phyloP scores from a whole-genome alignment of 2,329 filamentous ascomycete species.

The Neopestalotiopsis clavispora region DNA sequence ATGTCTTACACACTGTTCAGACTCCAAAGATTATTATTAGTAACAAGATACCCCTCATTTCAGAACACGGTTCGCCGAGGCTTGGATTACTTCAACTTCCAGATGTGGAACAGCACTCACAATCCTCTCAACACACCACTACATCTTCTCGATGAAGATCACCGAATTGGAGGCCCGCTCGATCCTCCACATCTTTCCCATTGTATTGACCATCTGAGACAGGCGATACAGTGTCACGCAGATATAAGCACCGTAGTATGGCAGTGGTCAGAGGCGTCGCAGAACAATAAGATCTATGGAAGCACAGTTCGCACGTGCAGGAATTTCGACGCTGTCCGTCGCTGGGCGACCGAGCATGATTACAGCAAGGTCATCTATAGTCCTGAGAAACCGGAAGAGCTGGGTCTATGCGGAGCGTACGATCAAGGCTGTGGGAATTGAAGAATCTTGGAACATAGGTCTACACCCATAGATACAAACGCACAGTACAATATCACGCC shows the following conservation, averaged over 20 bases:
- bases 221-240: neutral
- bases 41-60: neutral
- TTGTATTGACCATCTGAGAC: neutral
- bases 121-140: constrained; percentile 5
- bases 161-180: neutral
- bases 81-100: constrained; percentile 10
- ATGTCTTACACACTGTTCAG: neutral
- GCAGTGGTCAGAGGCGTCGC: neutral
- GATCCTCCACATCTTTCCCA: neutral
- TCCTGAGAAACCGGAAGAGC: constrained; percentile 2
- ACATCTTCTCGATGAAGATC: neutral
- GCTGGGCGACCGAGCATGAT: neutral
- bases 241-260: neutral
- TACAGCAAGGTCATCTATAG: neutral
- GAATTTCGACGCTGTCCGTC: neutral
- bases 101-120: constrained; percentile 6
- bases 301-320: neutral
- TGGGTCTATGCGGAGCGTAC: constrained; percentile 4
- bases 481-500: too few relatives aligned
- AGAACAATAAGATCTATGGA: neutral
- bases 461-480: too few relatives aligned
- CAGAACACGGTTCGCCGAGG: neutral
- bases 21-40: neutral
- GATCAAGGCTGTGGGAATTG: constrained; percentile 1
- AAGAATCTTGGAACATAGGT: too few relatives aligned